Percentiles rank a stretch among this genome's conserved stretches.
These are phyloP conservation scores for Globisporangium mamillatum DNA, from an alignment of 352 stramenopile genomes.

Conservation along the genomic window DNA sequence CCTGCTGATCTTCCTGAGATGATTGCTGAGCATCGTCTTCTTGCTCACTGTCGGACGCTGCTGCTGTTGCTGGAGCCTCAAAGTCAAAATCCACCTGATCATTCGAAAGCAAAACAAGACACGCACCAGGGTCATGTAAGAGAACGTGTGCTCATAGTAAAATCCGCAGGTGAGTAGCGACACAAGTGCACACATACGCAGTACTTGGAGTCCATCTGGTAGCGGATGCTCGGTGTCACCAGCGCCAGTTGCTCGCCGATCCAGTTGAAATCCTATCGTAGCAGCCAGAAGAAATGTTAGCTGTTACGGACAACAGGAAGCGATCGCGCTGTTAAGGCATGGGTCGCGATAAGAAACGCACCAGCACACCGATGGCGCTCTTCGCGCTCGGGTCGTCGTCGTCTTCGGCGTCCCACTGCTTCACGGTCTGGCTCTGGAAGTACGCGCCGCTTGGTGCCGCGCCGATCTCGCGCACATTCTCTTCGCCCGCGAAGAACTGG, in stretches of 20 bases:
- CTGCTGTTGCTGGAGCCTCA: conserved; percentile 21
- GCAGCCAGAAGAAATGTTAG: neutral
- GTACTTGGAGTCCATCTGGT: conserved; percentile 73
- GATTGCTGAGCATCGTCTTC: neutral
- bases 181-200: conserved; percentile 39
- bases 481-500: conserved; percentile 67
- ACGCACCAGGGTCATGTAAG: neutral
- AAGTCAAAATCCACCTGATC: conserved; percentile 41
- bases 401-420: conserved; percentile 66
- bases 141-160: neutral
- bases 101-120: conserved; percentile 1
- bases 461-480: conserved; percentile 41
- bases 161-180: neutral
- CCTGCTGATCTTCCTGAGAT: neutral
- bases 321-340: neutral
- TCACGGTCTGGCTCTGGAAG: conserved; percentile 61
- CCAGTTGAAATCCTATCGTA: conserved; percentile 60
- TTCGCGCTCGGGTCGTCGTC: conserved; percentile 18
- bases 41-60: conserved; percentile 14
- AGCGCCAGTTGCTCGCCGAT: conserved; percentile 53
- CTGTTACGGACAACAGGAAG: neutral
- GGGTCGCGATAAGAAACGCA: conserved; percentile 14
- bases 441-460: conserved; percentile 36
- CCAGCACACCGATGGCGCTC: conserved; percentile 32
- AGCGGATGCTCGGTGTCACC: conserved; percentile 48